A percentile compares a stretch with the other conserved stretches of the same genome.
Conservation (phyloP, 768 basidiomycete genomes). For the Boletus barrowsii region DNA sequence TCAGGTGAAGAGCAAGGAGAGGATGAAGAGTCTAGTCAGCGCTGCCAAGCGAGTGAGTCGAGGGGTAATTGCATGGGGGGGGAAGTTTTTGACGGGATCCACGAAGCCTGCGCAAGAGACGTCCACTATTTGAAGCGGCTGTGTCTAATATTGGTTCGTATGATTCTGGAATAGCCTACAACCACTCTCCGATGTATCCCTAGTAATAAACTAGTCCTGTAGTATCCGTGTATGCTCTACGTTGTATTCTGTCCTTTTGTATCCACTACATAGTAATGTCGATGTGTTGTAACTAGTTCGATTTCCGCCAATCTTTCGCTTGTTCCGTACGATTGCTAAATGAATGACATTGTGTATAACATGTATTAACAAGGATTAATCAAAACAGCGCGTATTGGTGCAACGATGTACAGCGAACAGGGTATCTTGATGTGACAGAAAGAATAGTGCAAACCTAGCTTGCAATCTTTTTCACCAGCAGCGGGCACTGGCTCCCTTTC, state of each 20-base stretch:
- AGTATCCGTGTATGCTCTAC: slow-evolving; percentile 12
- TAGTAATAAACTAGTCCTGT: slow-evolving; percentile 17
- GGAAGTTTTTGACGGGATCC: slow-evolving; percentile 24
- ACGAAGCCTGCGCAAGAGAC: slow-evolving; percentile 4
- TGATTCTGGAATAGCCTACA: background rate
- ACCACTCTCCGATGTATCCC: slow-evolving; percentile 20
- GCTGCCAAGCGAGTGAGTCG: slow-evolving; percentile 27
- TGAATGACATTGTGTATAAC: background rate
- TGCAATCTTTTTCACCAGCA: slow-evolving; percentile 42
- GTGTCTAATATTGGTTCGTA: slow-evolving; percentile 10
- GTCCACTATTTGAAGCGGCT: background rate
- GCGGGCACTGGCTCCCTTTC: slow-evolving; percentile 62
- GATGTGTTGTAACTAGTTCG: slow-evolving; percentile 4
- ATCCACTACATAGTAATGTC: slow-evolving; percentile 10
- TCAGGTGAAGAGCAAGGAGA: slow-evolving; percentile 10
- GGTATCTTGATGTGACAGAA: background rate
- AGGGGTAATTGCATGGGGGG: slow-evolving; percentile 32
- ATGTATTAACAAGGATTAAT: background rate
- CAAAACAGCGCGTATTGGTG: too few relatives aligned
- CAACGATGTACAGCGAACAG: background rate
- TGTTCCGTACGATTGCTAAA: background rate
- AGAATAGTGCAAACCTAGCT: background rate
- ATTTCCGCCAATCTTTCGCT: too few relatives aligned
- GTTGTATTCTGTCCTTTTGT: slow-evolving; percentile 6
- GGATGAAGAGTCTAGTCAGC: slow-evolving; percentile 18